phyloP scores from a whole-genome alignment of 1,284 basidiomycete species.

The Malassezia sympodialis region DNA sequence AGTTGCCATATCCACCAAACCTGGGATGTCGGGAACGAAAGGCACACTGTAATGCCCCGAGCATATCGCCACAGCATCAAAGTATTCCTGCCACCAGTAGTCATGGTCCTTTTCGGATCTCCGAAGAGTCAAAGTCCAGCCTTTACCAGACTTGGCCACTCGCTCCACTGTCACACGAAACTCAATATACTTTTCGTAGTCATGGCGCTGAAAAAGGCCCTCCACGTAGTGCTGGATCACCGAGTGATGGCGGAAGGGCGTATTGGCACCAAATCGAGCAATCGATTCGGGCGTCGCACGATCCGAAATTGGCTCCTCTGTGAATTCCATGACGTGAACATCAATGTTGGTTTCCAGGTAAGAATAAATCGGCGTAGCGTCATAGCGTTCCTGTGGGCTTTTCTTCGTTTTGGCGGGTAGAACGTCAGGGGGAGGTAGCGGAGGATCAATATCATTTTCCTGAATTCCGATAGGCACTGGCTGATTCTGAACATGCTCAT shows the following conservation, averaged over 20 bases:
- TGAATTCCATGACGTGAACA: not conserved
- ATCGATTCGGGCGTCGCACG: not conserved
- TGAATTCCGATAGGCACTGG: not conserved
- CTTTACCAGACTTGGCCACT: not conserved
- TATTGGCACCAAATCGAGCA: not conserved
- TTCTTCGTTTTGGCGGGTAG: not conserved
- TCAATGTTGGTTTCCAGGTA: not conserved
- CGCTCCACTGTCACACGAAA: not conserved
- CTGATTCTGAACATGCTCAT: not conserved
- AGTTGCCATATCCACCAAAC: not conserved
- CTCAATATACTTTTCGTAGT: not conserved
- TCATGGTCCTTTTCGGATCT: not conserved
- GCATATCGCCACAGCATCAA: not conserved
- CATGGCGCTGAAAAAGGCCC: not conserved
- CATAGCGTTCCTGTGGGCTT: not conserved
- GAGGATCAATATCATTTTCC: not conserved
- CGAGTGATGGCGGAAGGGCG: conserved; percentile 1
- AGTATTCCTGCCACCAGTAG: conserved; percentile 6
- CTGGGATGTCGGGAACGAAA: not conserved
- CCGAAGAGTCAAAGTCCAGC: conserved; percentile 1
- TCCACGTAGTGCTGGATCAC: conserved; percentile 6
- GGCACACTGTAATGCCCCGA: conserved; percentile 3
- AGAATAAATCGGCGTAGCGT: not conserved
- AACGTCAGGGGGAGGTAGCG: not conserved
- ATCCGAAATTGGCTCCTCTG: conserved; percentile 5